A percentile compares a stretch with the other conserved stretches of the same genome.
These are phyloP conservation scores for Gastrodia elata DNA, from an alignment of 106 monocot genomes.

Conservation along the genomic window DNA sequence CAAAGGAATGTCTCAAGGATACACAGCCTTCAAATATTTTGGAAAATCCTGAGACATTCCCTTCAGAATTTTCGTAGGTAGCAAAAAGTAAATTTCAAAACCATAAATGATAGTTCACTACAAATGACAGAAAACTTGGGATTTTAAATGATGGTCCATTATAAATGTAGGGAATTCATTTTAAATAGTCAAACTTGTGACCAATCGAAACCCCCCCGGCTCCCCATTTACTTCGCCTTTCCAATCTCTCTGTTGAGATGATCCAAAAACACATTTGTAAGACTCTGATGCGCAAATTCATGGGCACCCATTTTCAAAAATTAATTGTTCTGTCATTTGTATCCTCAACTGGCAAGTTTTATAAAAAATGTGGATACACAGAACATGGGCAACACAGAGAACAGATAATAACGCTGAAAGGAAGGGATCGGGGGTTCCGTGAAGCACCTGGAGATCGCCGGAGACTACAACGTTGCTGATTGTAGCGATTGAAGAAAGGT, in stretches of 20 bases:
- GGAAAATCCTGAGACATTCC: too few relatives aligned
- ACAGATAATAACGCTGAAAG: too few relatives aligned
- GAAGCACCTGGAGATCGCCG: constrained; percentile 83
- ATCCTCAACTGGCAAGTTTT: neutral
- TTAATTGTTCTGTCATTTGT: neutral
- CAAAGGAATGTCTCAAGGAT: too few relatives aligned
- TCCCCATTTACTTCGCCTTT: neutral
- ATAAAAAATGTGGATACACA: neutral
- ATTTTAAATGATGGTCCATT: too few relatives aligned
- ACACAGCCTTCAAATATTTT: too few relatives aligned
- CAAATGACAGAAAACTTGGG: too few relatives aligned
- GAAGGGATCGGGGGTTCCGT: neutral
- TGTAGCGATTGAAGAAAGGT: constrained; percentile 91
- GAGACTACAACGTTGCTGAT: constrained; percentile 90
- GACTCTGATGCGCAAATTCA: neutral
- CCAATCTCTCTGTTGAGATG: neutral
- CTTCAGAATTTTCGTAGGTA: too few relatives aligned
- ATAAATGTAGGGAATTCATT: neutral
- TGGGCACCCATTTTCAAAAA: neutral
- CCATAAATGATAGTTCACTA: too few relatives aligned
- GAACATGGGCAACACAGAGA: neutral
- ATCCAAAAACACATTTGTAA: neutral
- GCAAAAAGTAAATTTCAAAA: too few relatives aligned
- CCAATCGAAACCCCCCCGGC: neutral
- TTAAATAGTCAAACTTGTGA: neutral